Evolutionary conservation across 495 filamentous ascomycete genomes (phyloP).

Genomic region (Aspergillus diversus): DNA sequence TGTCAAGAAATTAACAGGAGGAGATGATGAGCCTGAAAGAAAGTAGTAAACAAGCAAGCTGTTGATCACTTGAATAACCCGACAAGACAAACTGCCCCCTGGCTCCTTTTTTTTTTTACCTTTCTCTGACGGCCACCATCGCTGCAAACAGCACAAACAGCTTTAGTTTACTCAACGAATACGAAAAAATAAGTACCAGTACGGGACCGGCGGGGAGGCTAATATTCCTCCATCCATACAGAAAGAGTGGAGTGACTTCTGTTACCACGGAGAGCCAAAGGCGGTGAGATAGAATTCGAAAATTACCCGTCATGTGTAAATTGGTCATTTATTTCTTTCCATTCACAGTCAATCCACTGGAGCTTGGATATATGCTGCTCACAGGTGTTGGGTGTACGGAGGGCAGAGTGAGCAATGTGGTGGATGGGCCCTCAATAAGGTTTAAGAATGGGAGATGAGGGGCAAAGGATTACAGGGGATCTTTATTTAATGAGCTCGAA

Average conservation of each 20-base stretch:
- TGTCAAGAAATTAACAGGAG: constrained; percentile 11
- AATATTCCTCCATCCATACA: not conserved
- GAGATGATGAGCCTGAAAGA: constrained; percentile 11
- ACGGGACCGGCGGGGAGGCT: not conserved
- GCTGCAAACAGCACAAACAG: constrained; percentile 33
- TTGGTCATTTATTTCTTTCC: not conserved
- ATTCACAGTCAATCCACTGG: not conserved
- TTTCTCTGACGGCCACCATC: constrained; percentile 5
- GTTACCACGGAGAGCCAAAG: not conserved
- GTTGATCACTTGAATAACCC: constrained; percentile 11
- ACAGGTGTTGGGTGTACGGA: no score
- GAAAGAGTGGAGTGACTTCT: not conserved
- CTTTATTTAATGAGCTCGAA: no score
- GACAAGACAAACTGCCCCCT: constrained; percentile 18
- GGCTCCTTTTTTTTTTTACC: constrained; percentile 28
- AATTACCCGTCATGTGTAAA: constrained; percentile 2
- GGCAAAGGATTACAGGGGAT: no score
- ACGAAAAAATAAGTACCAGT: constrained; percentile 5
- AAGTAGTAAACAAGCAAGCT: constrained; percentile 14
- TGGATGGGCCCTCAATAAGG: no score
- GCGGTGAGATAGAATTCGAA: not conserved
- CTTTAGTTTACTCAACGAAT: not conserved
- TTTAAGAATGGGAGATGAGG: no score
- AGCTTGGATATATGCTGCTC: no score
- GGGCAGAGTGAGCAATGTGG: no score